A percentile compares a stretch with the other conserved stretches of the same genome.
Conservation (phyloP, 202 grass and related monocot species). For the Saccharum hybrid region DNA sequence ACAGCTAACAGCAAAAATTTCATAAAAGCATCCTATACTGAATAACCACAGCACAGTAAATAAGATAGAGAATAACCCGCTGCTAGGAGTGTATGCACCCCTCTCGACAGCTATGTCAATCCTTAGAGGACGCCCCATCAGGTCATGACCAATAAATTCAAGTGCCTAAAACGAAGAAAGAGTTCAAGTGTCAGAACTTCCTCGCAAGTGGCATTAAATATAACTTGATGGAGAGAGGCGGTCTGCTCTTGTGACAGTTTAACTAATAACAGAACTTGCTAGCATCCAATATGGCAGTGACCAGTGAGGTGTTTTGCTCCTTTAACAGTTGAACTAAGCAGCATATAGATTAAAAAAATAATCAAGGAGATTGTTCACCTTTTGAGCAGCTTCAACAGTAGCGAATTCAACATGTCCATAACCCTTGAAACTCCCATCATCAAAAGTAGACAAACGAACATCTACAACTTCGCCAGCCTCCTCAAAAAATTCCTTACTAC, state of each 20-base stretch:
- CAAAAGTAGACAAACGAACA: conserved; percentile 54
- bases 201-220: conserved; percentile 5
- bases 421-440: conserved; percentile 73
- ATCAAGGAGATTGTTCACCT: conserved; percentile 47
- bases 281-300: not conserved
- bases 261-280: not conserved
- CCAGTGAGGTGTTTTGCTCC: not conserved
- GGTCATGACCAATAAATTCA: conserved; percentile 55
- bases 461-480: conserved; percentile 74
- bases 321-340: not conserved
- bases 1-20: not conserved
- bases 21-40: not conserved
- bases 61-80: conserved; percentile 51
- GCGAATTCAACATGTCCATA: conserved; percentile 88
- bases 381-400: conserved; percentile 64
- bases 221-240: not conserved
- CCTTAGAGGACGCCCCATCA: conserved; percentile 63
- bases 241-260: not conserved
- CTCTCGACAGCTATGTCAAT: conserved; percentile 69
- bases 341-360: conserved; percentile 19
- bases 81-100: conserved; percentile 54
- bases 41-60: not conserved
- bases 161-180: conserved; percentile 53
- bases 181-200: not conserved
- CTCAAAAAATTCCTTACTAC: conserved; percentile 82